These are phyloP conservation scores for Neocallimastix lanati DNA, from an alignment of 192 early-diverging fungal genomes.

Conservation along the genomic window DNA sequence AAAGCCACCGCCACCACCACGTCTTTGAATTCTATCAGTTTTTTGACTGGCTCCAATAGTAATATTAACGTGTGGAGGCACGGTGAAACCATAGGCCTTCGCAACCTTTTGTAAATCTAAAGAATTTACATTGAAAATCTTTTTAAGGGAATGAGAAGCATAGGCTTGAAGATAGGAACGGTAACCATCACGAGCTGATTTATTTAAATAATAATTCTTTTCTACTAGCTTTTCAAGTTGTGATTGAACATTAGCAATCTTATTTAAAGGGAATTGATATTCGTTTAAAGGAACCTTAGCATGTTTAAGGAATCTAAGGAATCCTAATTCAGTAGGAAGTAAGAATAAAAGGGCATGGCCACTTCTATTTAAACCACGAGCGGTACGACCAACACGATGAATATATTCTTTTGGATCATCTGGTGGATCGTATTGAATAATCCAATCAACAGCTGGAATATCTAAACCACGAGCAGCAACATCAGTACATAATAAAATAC, in stretches of 20 bases:
- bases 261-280: slow-evolving; percentile 87
- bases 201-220: slow-evolving; percentile 95
- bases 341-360: slow-evolving; percentile 89
- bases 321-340: slow-evolving; percentile 80
- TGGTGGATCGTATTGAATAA: slow-evolving; percentile 97
- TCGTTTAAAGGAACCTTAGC: slow-evolving; percentile 97
- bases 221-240: slow-evolving; percentile 88
- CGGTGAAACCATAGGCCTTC: slow-evolving; percentile 84
- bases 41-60: slow-evolving; percentile 1
- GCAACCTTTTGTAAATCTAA: slow-evolving; percentile 85
- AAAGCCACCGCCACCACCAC: neutral
- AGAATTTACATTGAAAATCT: slow-evolving; percentile 81
- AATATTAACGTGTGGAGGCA: slow-evolving; percentile 86
- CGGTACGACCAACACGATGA: slow-evolving; percentile 89
- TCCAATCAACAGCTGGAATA: slow-evolving; percentile 97
- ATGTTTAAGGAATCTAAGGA: slow-evolving; percentile 92
- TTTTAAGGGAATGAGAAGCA: slow-evolving; percentile 84
- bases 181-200: slow-evolving; percentile 91
- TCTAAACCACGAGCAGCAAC: slow-evolving; percentile 95
- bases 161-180: slow-evolving; percentile 91
- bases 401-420: slow-evolving; percentile 98
- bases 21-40: slow-evolving; percentile 1
- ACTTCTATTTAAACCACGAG: slow-evolving; percentile 59
- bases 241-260: slow-evolving; percentile 91
- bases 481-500: slow-evolving; percentile 89